phyloP scores from a whole-genome alignment of 2,329 filamentous ascomycete genomes.

The Diaporthe citri region DNA sequence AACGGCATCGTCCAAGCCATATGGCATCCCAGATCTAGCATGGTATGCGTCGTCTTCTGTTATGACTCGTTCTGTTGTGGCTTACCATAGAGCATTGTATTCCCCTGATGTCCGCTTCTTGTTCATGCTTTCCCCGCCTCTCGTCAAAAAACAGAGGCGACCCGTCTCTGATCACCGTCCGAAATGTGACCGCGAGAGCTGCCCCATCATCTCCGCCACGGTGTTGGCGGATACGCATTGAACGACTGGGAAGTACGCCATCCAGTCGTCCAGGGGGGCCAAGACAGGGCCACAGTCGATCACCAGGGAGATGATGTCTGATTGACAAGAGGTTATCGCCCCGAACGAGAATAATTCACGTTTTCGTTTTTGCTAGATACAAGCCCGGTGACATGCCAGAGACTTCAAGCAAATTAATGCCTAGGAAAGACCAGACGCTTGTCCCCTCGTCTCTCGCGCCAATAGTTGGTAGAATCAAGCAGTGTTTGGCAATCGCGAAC shows the following conservation, averaged over 20 bases:
- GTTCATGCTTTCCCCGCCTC: background rate
- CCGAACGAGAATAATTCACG: too few relatives aligned
- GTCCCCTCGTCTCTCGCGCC: background rate
- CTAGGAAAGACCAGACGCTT: background rate
- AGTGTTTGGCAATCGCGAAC: slow-evolving; percentile 12
- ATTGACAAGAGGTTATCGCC: too few relatives aligned
- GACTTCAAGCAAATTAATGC: background rate
- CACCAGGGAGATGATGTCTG: background rate
- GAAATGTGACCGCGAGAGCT: background rate
- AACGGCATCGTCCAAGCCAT: background rate
- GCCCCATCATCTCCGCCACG: background rate
- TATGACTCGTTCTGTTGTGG: background rate
- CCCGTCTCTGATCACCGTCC: background rate
- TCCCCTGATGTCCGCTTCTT: background rate
- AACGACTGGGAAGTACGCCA: background rate
- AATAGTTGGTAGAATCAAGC: slow-evolving; percentile 19
- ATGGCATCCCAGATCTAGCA: background rate
- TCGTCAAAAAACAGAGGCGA: background rate
- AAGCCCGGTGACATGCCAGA: background rate
- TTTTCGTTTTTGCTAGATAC: background rate
- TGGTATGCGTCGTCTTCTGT: background rate
- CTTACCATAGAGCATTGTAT: background rate
- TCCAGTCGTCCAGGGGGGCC: background rate
- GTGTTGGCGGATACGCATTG: background rate
- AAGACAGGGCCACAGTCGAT: background rate